These are phyloP conservation scores for Neonectria ditissima DNA, from an alignment of 2,329 filamentous ascomycete species.

Conservation along the genomic window DNA sequence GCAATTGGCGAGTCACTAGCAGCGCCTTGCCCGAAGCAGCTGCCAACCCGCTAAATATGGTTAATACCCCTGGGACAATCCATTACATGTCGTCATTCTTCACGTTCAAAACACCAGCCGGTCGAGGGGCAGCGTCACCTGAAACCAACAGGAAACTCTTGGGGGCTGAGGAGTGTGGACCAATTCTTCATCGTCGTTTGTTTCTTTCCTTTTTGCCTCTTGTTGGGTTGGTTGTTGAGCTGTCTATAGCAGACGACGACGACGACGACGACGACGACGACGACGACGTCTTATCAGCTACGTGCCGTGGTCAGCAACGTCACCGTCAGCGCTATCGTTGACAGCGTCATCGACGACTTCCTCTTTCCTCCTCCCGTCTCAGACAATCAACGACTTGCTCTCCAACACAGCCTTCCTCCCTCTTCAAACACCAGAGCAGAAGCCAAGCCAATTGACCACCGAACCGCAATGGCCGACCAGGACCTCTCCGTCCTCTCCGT, in stretches of 20 bases:
- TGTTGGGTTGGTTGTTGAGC: neutral
- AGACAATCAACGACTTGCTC: no score
- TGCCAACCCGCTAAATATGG: neutral
- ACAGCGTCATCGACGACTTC: neutral
- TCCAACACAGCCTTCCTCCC: no score
- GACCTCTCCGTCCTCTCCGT: conserved; percentile 19
- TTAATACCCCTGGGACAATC: neutral
- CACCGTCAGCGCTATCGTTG: neutral
- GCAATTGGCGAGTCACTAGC: neutral
- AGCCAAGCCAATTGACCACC: neutral
- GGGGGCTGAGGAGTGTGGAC: neutral
- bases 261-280: neutral
- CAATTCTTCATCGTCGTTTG: neutral
- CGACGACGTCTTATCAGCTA: neutral
- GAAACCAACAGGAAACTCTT: neutral
- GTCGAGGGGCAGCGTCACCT: neutral
- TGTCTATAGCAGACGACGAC: neutral
- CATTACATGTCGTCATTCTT: neutral
- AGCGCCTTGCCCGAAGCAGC: neutral
- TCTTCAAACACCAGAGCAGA: no score
- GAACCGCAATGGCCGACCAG: conserved; percentile 14
- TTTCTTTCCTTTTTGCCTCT: neutral
- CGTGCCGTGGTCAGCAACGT: neutral
- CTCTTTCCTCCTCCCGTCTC: neutral
- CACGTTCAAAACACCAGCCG: neutral